Evolutionary conservation across 108 stramenopile genomes (phyloP).

Genomic region (Cylindrotheca fusiformis): DNA sequence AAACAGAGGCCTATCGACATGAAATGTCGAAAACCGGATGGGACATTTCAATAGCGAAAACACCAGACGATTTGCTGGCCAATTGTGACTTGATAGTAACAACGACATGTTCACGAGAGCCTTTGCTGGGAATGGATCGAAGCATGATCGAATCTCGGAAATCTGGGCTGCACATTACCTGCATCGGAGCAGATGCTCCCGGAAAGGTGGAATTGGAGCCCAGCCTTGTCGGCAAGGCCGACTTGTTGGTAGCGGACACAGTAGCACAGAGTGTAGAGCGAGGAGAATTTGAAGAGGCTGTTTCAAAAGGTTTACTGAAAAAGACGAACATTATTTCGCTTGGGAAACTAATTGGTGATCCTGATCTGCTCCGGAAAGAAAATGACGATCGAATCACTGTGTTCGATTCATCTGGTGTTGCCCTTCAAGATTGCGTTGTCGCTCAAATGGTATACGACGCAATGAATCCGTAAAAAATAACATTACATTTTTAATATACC

Average conservation of each 20-base stretch:
- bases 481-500: slow-evolving; percentile 4
- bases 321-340: slow-evolving; percentile 41
- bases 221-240: slow-evolving; percentile 39
- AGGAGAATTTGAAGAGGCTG: slow-evolving; percentile 58
- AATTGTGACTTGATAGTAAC: slow-evolving; percentile 61
- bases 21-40: slow-evolving; percentile 63
- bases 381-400: slow-evolving; percentile 52
- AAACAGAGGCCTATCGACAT: slow-evolving; percentile 27
- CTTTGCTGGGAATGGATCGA: slow-evolving; percentile 29
- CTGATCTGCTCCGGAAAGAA: slow-evolving; percentile 27
- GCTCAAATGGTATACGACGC: slow-evolving; percentile 49
- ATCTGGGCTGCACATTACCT: slow-evolving; percentile 50
- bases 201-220: slow-evolving; percentile 63
- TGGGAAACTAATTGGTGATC: slow-evolving; percentile 33
- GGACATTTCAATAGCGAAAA: slow-evolving; percentile 23
- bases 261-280: slow-evolving; percentile 40
- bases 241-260: slow-evolving; percentile 62
- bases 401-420: slow-evolving; percentile 73
- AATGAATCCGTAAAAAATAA: no score
- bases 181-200: slow-evolving; percentile 71
- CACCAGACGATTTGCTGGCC: slow-evolving; percentile 39
- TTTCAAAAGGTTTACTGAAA: slow-evolving; percentile 12
- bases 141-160: slow-evolving; percentile 1
- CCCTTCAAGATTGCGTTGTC: slow-evolving; percentile 70
- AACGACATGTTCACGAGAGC: slow-evolving; percentile 57